Evolutionary conservation across 116 monocot genomes (phyloP).

Genomic region (Iris pallida): DNA sequence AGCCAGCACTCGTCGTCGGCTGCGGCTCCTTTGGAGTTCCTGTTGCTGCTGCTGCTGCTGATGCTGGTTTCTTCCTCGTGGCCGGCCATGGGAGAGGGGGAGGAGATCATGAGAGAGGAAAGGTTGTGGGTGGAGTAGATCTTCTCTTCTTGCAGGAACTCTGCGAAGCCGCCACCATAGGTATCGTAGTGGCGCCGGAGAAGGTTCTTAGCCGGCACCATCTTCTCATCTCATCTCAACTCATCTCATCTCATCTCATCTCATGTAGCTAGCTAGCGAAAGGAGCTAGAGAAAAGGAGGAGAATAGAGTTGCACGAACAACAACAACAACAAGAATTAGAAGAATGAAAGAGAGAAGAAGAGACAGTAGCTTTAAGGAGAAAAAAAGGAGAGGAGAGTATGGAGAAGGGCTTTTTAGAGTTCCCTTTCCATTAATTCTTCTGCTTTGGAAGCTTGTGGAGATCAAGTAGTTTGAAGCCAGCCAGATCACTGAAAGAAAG

Average conservation of each 20-base stretch:
- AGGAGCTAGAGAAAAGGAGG: not conserved
- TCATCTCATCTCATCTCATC: not conserved
- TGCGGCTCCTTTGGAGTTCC: not conserved
- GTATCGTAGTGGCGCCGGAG: slow-evolving; percentile 41
- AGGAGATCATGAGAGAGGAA: slow-evolving; percentile 14
- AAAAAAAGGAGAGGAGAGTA: not conserved
- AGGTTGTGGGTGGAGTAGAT: not conserved
- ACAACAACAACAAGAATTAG: too few species aligned
- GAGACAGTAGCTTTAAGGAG: not conserved
- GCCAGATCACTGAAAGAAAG: not conserved
- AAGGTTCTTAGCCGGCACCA: slow-evolving; percentile 47
- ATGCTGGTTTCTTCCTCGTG: slow-evolving; percentile 14
- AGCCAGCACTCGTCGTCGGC: slow-evolving; percentile 43
- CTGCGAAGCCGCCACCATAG: slow-evolving; percentile 35
- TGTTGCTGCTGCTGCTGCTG: slow-evolving; percentile 6
- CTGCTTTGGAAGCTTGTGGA: slow-evolving; percentile 39
- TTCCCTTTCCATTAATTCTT: slow-evolving; percentile 40
- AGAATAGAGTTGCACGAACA: not conserved
- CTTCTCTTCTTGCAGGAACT: slow-evolving; percentile 1
- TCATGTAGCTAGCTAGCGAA: not conserved
- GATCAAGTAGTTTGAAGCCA: slow-evolving; percentile 18
- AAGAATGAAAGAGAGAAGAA: not conserved
- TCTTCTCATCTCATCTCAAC: slow-evolving; percentile 6
- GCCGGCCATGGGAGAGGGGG: slow-evolving; percentile 5
- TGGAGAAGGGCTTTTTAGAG: slow-evolving; percentile 19